phyloP scores from a whole-genome alignment of 495 filamentous ascomycete genomes.

The Tuber umbilicatum region DNA sequence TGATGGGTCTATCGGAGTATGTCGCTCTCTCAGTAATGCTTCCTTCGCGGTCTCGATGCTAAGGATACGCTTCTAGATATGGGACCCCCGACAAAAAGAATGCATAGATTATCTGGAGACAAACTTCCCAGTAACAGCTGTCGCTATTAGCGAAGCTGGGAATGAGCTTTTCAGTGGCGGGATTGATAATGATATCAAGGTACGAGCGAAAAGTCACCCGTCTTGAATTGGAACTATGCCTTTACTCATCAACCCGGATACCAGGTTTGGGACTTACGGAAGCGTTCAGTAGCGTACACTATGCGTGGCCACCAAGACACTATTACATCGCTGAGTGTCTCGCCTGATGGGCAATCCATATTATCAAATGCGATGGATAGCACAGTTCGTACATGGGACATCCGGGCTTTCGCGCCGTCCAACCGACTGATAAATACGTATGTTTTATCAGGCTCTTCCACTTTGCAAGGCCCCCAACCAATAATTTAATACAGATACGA shows the following conservation, averaged over 20 bases:
- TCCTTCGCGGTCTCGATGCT: not conserved
- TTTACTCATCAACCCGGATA: conserved; percentile 6
- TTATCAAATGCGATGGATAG: conserved; percentile 91
- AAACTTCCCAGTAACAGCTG: conserved; percentile 85
- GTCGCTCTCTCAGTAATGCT: conserved; percentile 20
- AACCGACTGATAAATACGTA: conserved; percentile 78
- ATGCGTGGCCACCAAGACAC: conserved; percentile 89
- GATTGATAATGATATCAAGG: conserved; percentile 95
- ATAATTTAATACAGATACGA: conserved; percentile 45
- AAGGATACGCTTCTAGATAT: conserved; percentile 50
- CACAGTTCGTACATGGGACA: conserved; percentile 91
- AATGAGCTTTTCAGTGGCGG: conserved; percentile 93
- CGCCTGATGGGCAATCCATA: conserved; percentile 83
- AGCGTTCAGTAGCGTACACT: conserved; percentile 76
- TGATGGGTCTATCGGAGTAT: conserved; percentile 76
- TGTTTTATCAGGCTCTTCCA: not conserved
- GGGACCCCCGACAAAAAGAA: conserved; percentile 90
- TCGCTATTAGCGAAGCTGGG: conserved; percentile 83
- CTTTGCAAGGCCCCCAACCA: not conserved
- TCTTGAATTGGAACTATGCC: not conserved
- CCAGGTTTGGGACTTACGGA: conserved; percentile 75
- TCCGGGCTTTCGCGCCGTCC: conserved; percentile 83
- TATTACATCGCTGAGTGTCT: conserved; percentile 78
- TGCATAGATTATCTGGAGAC: conserved; percentile 83
- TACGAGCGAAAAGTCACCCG: conserved; percentile 38